Evolutionary conservation across 352 stramenopile species (phyloP).

Genomic region (Vaucheria bursata): DNA sequence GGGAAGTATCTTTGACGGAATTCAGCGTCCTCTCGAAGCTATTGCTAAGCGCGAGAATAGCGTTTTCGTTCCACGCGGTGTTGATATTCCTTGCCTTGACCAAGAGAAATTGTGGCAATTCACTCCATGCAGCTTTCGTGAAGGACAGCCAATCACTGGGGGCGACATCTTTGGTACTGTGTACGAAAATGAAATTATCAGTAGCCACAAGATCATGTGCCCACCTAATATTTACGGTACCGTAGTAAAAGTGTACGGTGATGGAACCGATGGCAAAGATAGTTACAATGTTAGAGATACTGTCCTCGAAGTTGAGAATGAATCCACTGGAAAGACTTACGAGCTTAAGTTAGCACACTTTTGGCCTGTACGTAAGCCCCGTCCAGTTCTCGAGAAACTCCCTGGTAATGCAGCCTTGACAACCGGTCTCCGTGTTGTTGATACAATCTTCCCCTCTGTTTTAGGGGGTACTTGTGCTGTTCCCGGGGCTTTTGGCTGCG

Average conservation of each 20-base stretch:
- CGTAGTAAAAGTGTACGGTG: slow-evolving; percentile 92
- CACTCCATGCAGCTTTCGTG: slow-evolving; percentile 78
- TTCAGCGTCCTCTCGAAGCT: slow-evolving; percentile 91
- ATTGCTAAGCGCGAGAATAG: slow-evolving; percentile 77
- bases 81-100: slow-evolving; percentile 88
- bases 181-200: slow-evolving; percentile 97
- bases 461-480: slow-evolving; percentile 96
- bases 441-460: slow-evolving; percentile 97
- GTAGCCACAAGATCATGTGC: slow-evolving; percentile 97
- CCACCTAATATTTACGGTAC: slow-evolving; percentile 96
- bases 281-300: slow-evolving; percentile 90
- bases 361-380: slow-evolving; percentile 92
- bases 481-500: slow-evolving; percentile 96
- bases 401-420: slow-evolving; percentile 91
- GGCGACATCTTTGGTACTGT: slow-evolving; percentile 96
- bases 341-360: slow-evolving; percentile 92
- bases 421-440: slow-evolving; percentile 96
- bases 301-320: slow-evolving; percentile 93
- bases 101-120: slow-evolving; percentile 87
- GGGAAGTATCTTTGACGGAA: slow-evolving; percentile 99
- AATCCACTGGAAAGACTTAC: slow-evolving; percentile 85
- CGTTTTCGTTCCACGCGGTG: slow-evolving; percentile 92
- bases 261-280: slow-evolving; percentile 88
- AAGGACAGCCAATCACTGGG: slow-evolving; percentile 80
- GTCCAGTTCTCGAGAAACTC: slow-evolving; percentile 95